phyloP scores from a whole-genome alignment of 768 basidiomycete genomes.

The Naganishia vaughanmartiniae region DNA sequence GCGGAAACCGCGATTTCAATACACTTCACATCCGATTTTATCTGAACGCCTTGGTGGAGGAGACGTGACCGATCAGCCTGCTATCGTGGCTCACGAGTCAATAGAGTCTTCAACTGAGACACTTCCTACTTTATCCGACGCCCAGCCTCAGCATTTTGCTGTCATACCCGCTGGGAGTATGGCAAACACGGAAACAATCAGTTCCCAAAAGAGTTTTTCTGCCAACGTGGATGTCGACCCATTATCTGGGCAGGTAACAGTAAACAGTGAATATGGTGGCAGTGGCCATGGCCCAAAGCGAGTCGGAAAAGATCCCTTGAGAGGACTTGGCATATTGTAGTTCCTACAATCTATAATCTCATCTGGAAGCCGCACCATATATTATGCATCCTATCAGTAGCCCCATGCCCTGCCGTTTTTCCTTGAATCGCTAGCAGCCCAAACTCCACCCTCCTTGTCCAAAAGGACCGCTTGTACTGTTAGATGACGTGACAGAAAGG shows the following conservation, averaged over 20 bases:
- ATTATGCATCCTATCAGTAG: conserved; percentile 56
- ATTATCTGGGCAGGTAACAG: conserved; percentile 3
- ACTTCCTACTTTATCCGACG: neutral
- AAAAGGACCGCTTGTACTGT: conserved; percentile 64
- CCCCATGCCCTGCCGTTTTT: conserved; percentile 90
- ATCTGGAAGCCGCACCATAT: neutral
- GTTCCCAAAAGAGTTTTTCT: too few relatives aligned
- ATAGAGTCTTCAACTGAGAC: neutral
- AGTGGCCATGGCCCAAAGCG: conserved; percentile 1
- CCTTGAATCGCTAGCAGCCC: conserved; percentile 82
- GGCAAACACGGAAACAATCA: neutral
- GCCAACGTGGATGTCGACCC: conserved; percentile 17
- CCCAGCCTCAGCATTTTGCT: neutral
- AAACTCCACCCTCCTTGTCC: conserved; percentile 60
- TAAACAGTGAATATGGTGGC: neutral
- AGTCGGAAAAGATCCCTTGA: conserved; percentile 8
- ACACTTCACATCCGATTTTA: neutral
- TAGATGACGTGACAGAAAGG: neutral
- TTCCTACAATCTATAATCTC: neutral
- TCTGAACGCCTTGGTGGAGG: neutral
- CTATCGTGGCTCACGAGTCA: neutral
- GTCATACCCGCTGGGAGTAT: neutral
- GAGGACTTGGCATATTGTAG: conserved; percentile 9
- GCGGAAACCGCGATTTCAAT: neutral
- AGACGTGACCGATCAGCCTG: neutral